Percentiles rank a stretch among this genome's conserved stretches.
phyloP scores from a whole-genome alignment of 495 filamentous ascomycete species.

The Hypoxylon intermedium region DNA sequence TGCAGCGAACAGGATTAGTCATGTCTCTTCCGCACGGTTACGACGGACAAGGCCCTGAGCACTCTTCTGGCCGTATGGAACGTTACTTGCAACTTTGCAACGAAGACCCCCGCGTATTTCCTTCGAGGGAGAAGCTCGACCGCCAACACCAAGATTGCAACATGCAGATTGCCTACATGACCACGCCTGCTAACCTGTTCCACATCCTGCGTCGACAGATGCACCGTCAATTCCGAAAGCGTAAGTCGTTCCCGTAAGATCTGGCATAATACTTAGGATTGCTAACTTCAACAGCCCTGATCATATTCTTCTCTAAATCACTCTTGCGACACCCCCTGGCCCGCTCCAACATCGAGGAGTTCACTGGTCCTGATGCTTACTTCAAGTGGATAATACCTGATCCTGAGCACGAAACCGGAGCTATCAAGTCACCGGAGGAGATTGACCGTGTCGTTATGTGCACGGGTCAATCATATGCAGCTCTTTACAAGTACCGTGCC shows the following conservation, averaged over 20 bases:
- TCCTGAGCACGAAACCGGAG: constrained; percentile 72
- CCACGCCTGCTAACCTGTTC: constrained; percentile 90
- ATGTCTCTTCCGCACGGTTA: constrained; percentile 96
- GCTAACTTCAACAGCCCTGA: constrained; percentile 70
- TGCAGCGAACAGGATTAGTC: constrained; percentile 93
- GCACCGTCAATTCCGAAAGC: constrained; percentile 98
- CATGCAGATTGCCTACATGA: constrained; percentile 98
- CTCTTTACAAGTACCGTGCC: constrained; percentile 89
- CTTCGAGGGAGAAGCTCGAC: constrained; percentile 82
- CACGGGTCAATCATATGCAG: constrained; percentile 91
- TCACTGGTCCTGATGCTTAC: constrained; percentile 80
- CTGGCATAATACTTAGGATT: background rate
- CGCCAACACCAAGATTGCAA: constrained; percentile 99
- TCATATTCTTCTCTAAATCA: constrained; percentile 97
- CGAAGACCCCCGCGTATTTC: constrained; percentile 94
- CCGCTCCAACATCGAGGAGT: constrained; percentile 86
- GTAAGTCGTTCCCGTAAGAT: constrained; percentile 62
- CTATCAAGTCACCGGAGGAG: constrained; percentile 79
- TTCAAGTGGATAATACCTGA: constrained; percentile 97
- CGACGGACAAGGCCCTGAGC: constrained; percentile 97
- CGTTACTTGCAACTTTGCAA: constrained; percentile 97
- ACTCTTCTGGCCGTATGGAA: constrained; percentile 97
- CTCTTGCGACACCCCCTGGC: constrained; percentile 91
- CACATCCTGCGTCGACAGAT: constrained; percentile 96
- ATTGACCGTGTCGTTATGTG: constrained; percentile 95